phyloP scores from a whole-genome alignment of 2,329 filamentous ascomycete genomes.

The Zarea fungicola region DNA sequence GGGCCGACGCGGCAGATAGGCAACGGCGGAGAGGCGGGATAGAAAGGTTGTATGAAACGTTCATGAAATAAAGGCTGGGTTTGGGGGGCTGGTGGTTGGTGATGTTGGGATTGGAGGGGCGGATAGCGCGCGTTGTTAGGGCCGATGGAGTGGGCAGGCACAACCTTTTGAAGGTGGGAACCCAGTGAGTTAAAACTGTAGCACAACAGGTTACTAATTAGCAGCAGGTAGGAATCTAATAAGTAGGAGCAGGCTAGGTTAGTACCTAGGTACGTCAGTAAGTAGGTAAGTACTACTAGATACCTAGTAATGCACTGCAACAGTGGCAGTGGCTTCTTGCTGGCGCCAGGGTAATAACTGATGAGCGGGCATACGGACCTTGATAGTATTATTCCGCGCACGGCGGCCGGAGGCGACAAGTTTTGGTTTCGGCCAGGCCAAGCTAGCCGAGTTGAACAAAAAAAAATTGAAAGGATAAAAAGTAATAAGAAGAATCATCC shows the following conservation, averaged over 20 bases:
- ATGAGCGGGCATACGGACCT: too few species aligned
- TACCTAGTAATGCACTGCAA: too few species aligned
- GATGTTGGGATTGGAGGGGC: neutral
- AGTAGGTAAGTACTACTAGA: too few species aligned
- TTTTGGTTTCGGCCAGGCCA: neutral
- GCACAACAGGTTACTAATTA: too few species aligned
- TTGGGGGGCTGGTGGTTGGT: neutral
- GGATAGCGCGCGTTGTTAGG: neutral
- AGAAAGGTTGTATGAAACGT: constrained; percentile 4
- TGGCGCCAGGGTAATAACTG: neutral
- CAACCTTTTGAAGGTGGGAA: neutral
- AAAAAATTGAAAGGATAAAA: neutral
- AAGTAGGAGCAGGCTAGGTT: too few species aligned
- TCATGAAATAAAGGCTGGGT: neutral
- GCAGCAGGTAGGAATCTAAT: too few species aligned
- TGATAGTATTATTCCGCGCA: too few species aligned
- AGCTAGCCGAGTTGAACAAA: neutral
- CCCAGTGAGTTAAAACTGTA: too few species aligned
- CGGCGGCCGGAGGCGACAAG: neutral
- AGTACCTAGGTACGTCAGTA: neutral
- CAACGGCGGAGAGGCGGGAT: too few species aligned
- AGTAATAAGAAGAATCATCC: neutral
- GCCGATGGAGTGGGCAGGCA: too few species aligned
- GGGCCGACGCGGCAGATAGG: too few species aligned
- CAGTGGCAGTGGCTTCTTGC: neutral